phyloP scores from a whole-genome alignment of 208 protist genomes.

The Trypanosoma cruzi region DNA sequence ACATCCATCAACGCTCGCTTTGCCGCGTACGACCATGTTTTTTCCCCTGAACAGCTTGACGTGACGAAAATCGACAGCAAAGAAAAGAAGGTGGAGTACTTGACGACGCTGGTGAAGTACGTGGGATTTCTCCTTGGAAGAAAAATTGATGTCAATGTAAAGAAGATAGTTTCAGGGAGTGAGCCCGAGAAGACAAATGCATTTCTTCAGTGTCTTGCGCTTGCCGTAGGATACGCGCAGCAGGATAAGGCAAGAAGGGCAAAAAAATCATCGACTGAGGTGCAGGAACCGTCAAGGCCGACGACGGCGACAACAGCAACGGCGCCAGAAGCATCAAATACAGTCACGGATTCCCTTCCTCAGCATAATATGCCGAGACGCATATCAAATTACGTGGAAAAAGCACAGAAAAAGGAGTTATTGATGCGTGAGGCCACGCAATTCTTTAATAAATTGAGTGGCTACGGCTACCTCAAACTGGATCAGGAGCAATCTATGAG shows the following conservation, averaged over 20 bases:
- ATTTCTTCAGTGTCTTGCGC: conserved; percentile 84
- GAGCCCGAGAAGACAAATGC: conserved; percentile 91
- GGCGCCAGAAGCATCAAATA: neutral
- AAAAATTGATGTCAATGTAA: conserved; percentile 78
- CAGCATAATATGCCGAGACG: neutral
- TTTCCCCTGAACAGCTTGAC: conserved; percentile 57
- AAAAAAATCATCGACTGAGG: conserved; percentile 9
- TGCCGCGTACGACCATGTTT: conserved; percentile 72
- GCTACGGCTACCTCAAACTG: conserved; percentile 59
- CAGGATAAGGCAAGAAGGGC: conserved; percentile 62
- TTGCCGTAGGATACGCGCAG: conserved; percentile 76
- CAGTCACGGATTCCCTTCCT: neutral
- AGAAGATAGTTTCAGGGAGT: conserved; percentile 88
- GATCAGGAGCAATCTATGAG: conserved; percentile 35
- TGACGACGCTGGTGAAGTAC: conserved; percentile 74
- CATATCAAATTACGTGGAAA: conserved; percentile 11
- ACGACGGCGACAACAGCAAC: too few species aligned
- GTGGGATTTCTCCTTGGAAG: conserved; percentile 62
- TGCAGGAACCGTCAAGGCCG: neutral
- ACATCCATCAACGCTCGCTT: conserved; percentile 69
- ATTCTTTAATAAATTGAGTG: conserved; percentile 63
- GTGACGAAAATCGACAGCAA: conserved; percentile 69
- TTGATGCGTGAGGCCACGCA: conserved; percentile 20
- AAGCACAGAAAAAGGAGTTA: conserved; percentile 11
- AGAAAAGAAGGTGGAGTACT: conserved; percentile 89